Percentiles rank a stretch among this genome's conserved stretches.
phyloP scores from a whole-genome alignment of 495 filamentous ascomycete species.

The Apodospora peruviana region DNA sequence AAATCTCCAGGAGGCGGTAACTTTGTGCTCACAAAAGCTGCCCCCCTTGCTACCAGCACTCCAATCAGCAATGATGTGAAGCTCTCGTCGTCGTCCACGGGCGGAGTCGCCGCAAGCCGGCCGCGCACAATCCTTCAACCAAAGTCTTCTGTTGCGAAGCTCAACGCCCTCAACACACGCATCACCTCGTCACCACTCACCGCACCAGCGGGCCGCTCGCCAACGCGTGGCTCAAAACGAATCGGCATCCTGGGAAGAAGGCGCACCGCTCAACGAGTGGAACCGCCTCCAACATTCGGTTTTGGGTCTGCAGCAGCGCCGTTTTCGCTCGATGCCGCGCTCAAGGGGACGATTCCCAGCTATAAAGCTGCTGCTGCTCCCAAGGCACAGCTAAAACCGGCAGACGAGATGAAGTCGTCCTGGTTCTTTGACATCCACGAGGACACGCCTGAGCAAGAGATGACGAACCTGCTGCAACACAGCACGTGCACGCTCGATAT shows the following conservation, averaged over 20 bases:
- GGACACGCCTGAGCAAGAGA: conserved; percentile 81
- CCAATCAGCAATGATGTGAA: conserved; percentile 10
- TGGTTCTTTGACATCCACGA: conserved; percentile 97
- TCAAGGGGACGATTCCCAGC: conserved; percentile 60
- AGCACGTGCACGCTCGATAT: conserved; percentile 83
- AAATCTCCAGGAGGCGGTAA: conserved; percentile 34
- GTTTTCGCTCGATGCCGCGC: conserved; percentile 75
- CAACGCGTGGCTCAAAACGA: conserved; percentile 52
- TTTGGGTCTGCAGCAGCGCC: conserved; percentile 38
- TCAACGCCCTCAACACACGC: conserved; percentile 32
- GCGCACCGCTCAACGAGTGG: conserved; percentile 55
- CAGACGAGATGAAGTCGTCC: conserved; percentile 48
- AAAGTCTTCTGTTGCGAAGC: conserved; percentile 36
- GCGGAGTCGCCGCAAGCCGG: conserved; percentile 34
- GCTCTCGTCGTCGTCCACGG: conserved; percentile 23
- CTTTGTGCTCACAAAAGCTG: conserved; percentile 40
- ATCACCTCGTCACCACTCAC: conserved; percentile 38
- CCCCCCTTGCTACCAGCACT: conserved; percentile 22
- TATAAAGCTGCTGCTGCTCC: conserved; percentile 35
- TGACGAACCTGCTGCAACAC: conserved; percentile 88
- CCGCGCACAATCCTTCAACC: conserved; percentile 40
- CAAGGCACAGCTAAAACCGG: conserved; percentile 7
- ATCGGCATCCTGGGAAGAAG: conserved; percentile 57
- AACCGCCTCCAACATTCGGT: conserved; percentile 52
- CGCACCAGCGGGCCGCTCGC: conserved; percentile 59